Conservation (phyloP, 1,139 yeast genomes). For the Saccharomycopsis crataegensis region DNA sequence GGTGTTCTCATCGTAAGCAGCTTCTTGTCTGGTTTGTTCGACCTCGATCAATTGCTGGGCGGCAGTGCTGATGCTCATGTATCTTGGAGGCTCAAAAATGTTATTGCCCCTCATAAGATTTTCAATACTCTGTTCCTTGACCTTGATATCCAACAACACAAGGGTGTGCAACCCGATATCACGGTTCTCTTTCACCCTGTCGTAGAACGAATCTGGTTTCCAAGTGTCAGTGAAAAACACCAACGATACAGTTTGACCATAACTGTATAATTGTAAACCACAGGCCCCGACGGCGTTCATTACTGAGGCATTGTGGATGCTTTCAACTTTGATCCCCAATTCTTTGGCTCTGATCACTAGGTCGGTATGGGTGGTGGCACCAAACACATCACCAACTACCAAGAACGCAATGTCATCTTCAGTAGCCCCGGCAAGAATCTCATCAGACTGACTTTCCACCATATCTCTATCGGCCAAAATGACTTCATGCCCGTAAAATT, state of each 20-base stretch:
- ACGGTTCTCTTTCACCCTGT: constrained; percentile 83
- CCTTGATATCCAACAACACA: constrained; percentile 84
- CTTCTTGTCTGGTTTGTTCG: constrained; percentile 66
- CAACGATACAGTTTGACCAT: constrained; percentile 93
- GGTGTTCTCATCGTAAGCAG: constrained; percentile 75
- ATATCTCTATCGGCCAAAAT: constrained; percentile 89
- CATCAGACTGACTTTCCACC: constrained; percentile 84
- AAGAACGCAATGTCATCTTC: constrained; percentile 81
- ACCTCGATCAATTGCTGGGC: constrained; percentile 81
- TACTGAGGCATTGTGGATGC: constrained; percentile 91
- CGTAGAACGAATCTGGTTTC: constrained; percentile 95
- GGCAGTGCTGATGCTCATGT: constrained; percentile 88
- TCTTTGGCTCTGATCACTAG: constrained; percentile 86
- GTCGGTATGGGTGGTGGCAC: constrained; percentile 97
- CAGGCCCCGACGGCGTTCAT: constrained; percentile 99
- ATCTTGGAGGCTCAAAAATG: constrained; percentile 94
- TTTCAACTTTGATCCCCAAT: constrained; percentile 66
- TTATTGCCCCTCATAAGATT: constrained; percentile 90
- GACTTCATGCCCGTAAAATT: constrained; percentile 78
- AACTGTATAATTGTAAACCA: constrained; percentile 89
- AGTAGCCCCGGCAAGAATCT: constrained; percentile 69
- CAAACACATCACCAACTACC: constrained; percentile 97
- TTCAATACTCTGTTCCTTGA: constrained; percentile 91
- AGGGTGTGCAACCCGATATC: constrained; percentile 86
- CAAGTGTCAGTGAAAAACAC: constrained; percentile 93